phyloP scores from a whole-genome alignment of 31 red algal species.

The Asparagopsis taxiformis region DNA sequence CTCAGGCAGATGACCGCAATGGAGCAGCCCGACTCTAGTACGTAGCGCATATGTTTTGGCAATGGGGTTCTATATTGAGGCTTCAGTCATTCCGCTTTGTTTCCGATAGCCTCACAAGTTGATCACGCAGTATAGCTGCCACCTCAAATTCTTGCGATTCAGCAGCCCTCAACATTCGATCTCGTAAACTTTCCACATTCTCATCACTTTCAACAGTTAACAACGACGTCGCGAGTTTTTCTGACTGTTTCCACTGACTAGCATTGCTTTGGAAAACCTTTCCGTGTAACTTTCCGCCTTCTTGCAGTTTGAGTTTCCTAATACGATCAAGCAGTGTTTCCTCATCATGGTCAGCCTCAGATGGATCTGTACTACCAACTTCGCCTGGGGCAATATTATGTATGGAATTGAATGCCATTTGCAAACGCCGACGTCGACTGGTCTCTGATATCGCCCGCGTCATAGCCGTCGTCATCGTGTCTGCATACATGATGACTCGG shows the following conservation, averaged over 20 bases:
- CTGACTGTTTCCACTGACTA: too few relatives aligned
- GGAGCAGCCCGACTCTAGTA: too few relatives aligned
- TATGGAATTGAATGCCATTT: constrained; percentile 72
- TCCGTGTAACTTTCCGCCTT: not conserved
- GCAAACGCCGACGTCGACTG: constrained; percentile 56
- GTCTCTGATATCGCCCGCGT: constrained; percentile 76
- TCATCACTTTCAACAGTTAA: not conserved
- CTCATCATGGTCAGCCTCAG: not conserved
- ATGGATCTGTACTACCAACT: not conserved
- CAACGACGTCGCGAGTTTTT: too few relatives aligned
- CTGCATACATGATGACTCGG: constrained; percentile 85
- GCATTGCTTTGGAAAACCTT: not conserved
- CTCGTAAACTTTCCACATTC: constrained; percentile 9
- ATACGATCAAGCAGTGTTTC: constrained; percentile 34
- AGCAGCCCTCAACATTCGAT: constrained; percentile 41
- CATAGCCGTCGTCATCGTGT: constrained; percentile 72
- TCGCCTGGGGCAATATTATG: constrained; percentile 45
- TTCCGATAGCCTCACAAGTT: not conserved
- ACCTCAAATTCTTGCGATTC: constrained; percentile 51
- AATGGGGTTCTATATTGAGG: too few relatives aligned
- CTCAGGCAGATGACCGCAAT: too few relatives aligned
- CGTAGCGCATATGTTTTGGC: too few relatives aligned
- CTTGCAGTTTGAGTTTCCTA: constrained; percentile 26
- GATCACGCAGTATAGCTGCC: constrained; percentile 50
- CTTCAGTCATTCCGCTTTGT: too few relatives aligned